These are phyloP conservation scores for Alternaria triticimaculans DNA, from an alignment of 2,329 filamentous ascomycete genomes.

Conservation along the genomic window DNA sequence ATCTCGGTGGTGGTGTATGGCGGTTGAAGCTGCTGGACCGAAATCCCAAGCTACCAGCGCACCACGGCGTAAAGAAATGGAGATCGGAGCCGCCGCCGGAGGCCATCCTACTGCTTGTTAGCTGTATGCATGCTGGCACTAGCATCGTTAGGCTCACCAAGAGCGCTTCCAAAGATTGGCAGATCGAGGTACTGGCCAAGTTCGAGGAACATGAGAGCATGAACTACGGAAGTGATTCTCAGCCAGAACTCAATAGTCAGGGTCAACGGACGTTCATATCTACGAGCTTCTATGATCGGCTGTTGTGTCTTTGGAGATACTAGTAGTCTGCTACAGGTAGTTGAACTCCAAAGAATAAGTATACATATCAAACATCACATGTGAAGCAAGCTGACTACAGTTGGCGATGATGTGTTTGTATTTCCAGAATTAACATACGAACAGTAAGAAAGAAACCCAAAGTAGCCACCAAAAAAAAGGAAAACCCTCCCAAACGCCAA, in stretches of 20 bases:
- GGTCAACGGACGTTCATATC: constrained; percentile 62
- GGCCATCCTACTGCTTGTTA: constrained; percentile 63
- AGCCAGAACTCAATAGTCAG: constrained; percentile 47
- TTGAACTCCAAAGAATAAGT: not conserved
- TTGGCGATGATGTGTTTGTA: not conserved
- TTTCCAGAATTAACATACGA: not conserved
- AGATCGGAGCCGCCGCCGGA: constrained; percentile 23
- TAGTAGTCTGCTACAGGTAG: constrained; percentile 10
- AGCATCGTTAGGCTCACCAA: constrained; percentile 63
- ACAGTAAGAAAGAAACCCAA: not conserved
- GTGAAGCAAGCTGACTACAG: not conserved
- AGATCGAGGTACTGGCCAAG: constrained; percentile 68
- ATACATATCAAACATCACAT: not conserved
- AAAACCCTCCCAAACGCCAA: not conserved
- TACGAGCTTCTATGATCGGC: constrained; percentile 78
- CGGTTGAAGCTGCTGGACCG: constrained; percentile 69
- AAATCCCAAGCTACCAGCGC: constrained; percentile 15
- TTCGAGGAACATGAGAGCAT: constrained; percentile 92
- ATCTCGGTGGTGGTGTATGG: constrained; percentile 86
- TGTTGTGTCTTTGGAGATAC: constrained; percentile 70
- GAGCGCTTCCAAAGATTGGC: constrained; percentile 55
- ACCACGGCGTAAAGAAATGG: constrained; percentile 22
- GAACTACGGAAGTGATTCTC: constrained; percentile 87
- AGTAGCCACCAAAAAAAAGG: not conserved
- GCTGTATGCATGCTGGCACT: constrained; percentile 91